Conservation (phyloP, 257 asterid genomes). For the Rubia yunnanensis region DNA sequence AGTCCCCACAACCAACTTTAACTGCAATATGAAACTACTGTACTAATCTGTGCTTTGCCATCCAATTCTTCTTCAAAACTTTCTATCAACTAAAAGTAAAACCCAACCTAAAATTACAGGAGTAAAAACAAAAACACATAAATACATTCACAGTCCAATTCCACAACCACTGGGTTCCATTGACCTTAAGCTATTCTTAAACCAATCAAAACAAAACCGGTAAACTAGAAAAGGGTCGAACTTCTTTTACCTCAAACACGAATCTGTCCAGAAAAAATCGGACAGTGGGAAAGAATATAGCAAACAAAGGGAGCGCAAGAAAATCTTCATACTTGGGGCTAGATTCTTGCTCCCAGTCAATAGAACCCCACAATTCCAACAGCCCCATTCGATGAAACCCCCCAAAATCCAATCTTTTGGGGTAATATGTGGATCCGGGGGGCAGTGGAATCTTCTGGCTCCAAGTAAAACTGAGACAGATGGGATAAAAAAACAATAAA, state of each 20-base stretch:
- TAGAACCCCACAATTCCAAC: slow-evolving; percentile 27
- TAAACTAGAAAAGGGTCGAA: slow-evolving; percentile 1
- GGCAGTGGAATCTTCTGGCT: not conserved
- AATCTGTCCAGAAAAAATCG: slow-evolving; percentile 87
- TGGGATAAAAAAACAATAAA: not conserved
- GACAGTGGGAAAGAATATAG: slow-evolving; percentile 59
- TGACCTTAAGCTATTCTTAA: not conserved
- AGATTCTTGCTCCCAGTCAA: slow-evolving; percentile 82
- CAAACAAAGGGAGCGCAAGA: slow-evolving; percentile 58
- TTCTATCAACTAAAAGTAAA: not conserved
- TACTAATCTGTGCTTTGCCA: not conserved
- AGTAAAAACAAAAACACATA: not conserved
- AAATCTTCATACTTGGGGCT: slow-evolving; percentile 67
- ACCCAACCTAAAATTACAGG: not conserved
- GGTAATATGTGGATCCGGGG: slow-evolving; percentile 1
- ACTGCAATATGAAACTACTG: not conserved
- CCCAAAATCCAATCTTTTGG: slow-evolving; percentile 16
- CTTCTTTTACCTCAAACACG: slow-evolving; percentile 56
- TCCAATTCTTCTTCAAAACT: not conserved
- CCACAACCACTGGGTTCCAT: not conserved
- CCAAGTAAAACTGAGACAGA: not conserved
- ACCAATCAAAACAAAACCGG: not conserved
- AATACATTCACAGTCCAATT: not conserved
- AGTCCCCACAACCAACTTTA: not conserved
- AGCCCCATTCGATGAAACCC: slow-evolving; percentile 37